These are phyloP conservation scores for Lachancea lanzarotensis DNA, from an alignment of 805 yeast genomes.

Conservation along the genomic window DNA sequence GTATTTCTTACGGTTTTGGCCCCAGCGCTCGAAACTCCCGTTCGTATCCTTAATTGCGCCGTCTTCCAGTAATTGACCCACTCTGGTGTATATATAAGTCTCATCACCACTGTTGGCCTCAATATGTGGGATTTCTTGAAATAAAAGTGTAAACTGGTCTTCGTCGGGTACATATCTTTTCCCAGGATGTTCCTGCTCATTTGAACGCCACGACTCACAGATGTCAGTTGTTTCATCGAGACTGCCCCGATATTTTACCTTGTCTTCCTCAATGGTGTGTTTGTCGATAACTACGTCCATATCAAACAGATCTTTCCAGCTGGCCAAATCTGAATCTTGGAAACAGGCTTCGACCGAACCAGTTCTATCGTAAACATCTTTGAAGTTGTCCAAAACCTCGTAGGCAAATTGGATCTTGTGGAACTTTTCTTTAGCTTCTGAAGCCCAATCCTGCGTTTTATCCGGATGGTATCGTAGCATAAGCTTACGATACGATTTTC, in stretches of 20 bases:
- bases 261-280: constrained; percentile 68
- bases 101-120: constrained; percentile 58
- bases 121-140: constrained; percentile 73
- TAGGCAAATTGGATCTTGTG: constrained; percentile 73
- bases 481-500: constrained; percentile 47
- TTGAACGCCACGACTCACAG: constrained; percentile 45
- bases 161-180: constrained; percentile 21
- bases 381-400: constrained; percentile 47
- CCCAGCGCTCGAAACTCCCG: constrained; percentile 44
- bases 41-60: constrained; percentile 35
- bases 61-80: constrained; percentile 40
- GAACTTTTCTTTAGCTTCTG: constrained; percentile 39
- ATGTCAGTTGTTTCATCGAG: constrained; percentile 57
- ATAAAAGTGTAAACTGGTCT: constrained; percentile 64
- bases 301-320: constrained; percentile 54
- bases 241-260: constrained; percentile 53
- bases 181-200: constrained; percentile 1
- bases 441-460: constrained; percentile 37
- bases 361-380: constrained; percentile 59
- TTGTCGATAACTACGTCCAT: constrained; percentile 46
- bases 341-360: constrained; percentile 45
- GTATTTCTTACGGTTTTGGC: constrained; percentile 41
- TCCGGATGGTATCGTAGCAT: constrained; percentile 62
- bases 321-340: constrained; percentile 36
- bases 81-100: constrained; percentile 47